These are phyloP conservation scores for Penicillium corylophilum DNA, from an alignment of 2,329 filamentous ascomycete species.

Conservation along the genomic window DNA sequence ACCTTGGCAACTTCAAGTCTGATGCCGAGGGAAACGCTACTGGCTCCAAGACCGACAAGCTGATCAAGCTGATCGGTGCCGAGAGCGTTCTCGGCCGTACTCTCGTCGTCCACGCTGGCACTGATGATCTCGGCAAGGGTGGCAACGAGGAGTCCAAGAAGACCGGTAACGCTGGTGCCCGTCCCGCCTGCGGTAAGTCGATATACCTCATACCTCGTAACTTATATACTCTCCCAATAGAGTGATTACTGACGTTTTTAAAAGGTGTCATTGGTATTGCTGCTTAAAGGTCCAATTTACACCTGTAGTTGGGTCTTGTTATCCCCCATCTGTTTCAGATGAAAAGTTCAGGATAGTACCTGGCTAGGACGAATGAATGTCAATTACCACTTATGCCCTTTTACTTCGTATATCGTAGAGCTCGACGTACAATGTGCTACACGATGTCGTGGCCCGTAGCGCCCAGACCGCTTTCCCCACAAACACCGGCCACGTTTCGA, in stretches of 20 bases:
- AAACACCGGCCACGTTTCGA: conserved; percentile 34
- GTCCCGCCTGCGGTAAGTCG: conserved; percentile 85
- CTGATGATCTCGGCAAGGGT: conserved; percentile 93
- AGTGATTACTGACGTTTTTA: conserved; percentile 14
- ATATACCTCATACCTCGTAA: too few species aligned
- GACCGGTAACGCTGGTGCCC: conserved; percentile 91
- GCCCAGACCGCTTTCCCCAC: conserved; percentile 32
- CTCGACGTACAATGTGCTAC: not conserved
- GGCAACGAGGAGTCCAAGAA: conserved; percentile 93
- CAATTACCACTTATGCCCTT: not conserved
- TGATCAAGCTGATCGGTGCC: conserved; percentile 93
- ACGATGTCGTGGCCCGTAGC: conserved; percentile 3
- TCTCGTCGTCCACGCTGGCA: conserved; percentile 90
- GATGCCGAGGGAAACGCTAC: conserved; percentile 87
- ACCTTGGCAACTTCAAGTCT: conserved; percentile 95
- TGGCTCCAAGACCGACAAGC: conserved; percentile 74
- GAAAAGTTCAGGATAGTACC: conserved; percentile 23
- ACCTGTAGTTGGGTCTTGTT: conserved; percentile 15
- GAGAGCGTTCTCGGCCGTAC: conserved; percentile 95
- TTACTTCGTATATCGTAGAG: not conserved
- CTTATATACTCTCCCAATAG: too few species aligned
- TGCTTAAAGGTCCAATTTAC: conserved; percentile 52
- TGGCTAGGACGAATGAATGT: conserved; percentile 24
- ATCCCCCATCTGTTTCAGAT: conserved; percentile 14
- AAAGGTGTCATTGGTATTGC: conserved; percentile 86